These are phyloP conservation scores for Zarea fungicola DNA, from an alignment of 2,329 filamentous ascomycete genomes.

Conservation along the genomic window DNA sequence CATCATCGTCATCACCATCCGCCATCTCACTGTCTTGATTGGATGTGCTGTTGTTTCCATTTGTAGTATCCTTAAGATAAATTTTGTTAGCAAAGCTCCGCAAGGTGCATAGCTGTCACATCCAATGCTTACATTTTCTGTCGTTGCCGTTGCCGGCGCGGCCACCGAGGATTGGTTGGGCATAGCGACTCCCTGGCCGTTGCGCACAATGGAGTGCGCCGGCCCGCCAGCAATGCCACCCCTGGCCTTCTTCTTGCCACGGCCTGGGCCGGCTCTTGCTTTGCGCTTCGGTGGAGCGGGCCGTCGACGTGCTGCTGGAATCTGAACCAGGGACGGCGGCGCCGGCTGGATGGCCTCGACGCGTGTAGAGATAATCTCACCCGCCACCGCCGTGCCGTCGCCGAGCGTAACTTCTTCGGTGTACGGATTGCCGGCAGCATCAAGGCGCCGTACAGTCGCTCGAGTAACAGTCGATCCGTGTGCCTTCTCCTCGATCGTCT, in stretches of 20 bases:
- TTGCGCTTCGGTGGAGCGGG: slow-evolving; percentile 77
- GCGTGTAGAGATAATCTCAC: slow-evolving; percentile 66
- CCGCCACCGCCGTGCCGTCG: slow-evolving; percentile 74
- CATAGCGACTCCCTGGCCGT: slow-evolving; percentile 25
- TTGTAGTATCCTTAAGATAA: slow-evolving; percentile 33
- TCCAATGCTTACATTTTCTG: slow-evolving; percentile 21
- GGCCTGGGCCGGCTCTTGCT: slow-evolving; percentile 66
- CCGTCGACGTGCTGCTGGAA: slow-evolving; percentile 49
- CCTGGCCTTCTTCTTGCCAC: slow-evolving; percentile 76
- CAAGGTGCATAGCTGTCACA: neutral
- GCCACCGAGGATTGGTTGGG: slow-evolving; percentile 16
- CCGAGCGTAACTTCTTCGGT: slow-evolving; percentile 78
- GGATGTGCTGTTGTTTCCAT: slow-evolving; percentile 39
- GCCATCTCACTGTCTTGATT: slow-evolving; percentile 49
- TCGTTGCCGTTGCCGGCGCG: no score
- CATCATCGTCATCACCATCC: slow-evolving; percentile 44
- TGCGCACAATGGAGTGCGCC: slow-evolving; percentile 18
- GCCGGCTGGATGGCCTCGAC: slow-evolving; percentile 40
- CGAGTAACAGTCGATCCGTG: slow-evolving; percentile 60
- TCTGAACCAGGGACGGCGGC: slow-evolving; percentile 52
- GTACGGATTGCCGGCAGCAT: slow-evolving; percentile 74
- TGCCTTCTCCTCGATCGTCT: slow-evolving; percentile 39
- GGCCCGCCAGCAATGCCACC: slow-evolving; percentile 20
- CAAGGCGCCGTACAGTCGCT: slow-evolving; percentile 72
- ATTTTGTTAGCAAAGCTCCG: slow-evolving; percentile 20